These are phyloP conservation scores for Escovopsis weberi DNA, from an alignment of 2,329 filamentous ascomycete genomes.

Conservation along the genomic window DNA sequence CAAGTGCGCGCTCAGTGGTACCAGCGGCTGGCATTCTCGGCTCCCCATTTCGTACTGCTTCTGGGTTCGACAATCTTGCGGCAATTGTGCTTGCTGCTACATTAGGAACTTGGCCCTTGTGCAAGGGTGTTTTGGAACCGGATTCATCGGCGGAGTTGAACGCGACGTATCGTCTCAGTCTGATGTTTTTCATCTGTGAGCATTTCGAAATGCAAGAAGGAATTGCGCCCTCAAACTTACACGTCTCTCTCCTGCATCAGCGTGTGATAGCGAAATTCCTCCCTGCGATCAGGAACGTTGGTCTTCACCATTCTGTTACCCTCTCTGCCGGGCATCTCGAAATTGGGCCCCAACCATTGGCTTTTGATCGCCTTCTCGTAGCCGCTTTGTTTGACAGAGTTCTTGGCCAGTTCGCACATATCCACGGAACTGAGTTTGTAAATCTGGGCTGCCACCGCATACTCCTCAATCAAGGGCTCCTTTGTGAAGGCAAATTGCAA, in stretches of 20 bases:
- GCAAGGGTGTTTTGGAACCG: not conserved
- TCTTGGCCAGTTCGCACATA: conserved; percentile 96
- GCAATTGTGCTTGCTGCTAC: not conserved
- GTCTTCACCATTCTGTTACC: conserved; percentile 93
- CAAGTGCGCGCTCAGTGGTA: conserved; percentile 14
- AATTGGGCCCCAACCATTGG: conserved; percentile 76
- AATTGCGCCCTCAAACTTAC: conserved; percentile 34
- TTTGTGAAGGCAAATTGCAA: conserved; percentile 98
- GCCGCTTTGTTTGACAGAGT: conserved; percentile 87
- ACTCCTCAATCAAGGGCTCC: conserved; percentile 94
- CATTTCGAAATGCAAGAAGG: not conserved
- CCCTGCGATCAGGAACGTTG: conserved; percentile 86
- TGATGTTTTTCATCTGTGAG: conserved; percentile 10
- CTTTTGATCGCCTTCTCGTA: conserved; percentile 84
- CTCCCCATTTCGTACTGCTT: not conserved
- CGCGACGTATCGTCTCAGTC: conserved; percentile 28
- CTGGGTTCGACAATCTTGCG: too few species aligned
- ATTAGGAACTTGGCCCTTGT: conserved; percentile 9
- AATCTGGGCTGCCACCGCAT: conserved; percentile 93
- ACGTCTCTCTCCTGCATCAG: conserved; percentile 70
- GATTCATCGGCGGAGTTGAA: conserved; percentile 12
- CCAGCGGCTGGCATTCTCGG: not conserved
- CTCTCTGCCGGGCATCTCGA: conserved; percentile 58
- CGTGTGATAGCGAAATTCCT: conserved; percentile 81
- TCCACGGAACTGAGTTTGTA: conserved; percentile 95